A percentile compares a stretch with the other conserved stretches of the same genome.
phyloP scores from a whole-genome alignment of 345 rosid species.

The Gossypium ekmanianum region DNA sequence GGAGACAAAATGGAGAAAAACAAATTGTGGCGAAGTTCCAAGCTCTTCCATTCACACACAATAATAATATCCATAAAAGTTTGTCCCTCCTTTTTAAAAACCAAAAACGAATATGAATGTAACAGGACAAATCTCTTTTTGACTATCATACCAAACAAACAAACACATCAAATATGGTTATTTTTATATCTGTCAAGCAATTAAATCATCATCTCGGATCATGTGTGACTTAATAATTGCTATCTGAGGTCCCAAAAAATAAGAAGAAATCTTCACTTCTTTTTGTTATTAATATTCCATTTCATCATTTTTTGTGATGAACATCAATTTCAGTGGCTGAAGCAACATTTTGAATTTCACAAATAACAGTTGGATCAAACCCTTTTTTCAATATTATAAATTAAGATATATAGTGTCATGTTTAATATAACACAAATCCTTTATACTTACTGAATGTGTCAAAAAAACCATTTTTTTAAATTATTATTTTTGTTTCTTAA shows the following conservation, averaged over 20 bases:
- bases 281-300: neutral
- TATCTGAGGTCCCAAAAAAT: too few relatives aligned
- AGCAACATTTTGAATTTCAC: neutral
- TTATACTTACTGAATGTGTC: too few relatives aligned
- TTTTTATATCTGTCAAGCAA: neutral
- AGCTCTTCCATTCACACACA: neutral
- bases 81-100: neutral
- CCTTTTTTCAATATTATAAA: neutral
- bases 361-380: neutral
- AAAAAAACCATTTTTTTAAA: too few relatives aligned
- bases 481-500: too few relatives aligned
- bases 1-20: neutral
- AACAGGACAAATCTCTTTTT: too few relatives aligned
- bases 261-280: neutral
- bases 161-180: neutral
- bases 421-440: too few relatives aligned
- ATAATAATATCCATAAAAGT: too few relatives aligned
- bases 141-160: neutral
- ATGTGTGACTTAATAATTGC: neutral
- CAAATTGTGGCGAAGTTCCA: neutral
- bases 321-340: constrained; percentile 7
- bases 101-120: neutral
- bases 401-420: neutral
- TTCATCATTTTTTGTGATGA: constrained; percentile 9
- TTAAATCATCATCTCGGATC: constrained; percentile 8